Evolutionary conservation across 2,329 filamentous ascomycete species (phyloP), one percentile per base, ranked within the genome.

Genomic region (Stagonosporopsis vannaccii): DNA sequence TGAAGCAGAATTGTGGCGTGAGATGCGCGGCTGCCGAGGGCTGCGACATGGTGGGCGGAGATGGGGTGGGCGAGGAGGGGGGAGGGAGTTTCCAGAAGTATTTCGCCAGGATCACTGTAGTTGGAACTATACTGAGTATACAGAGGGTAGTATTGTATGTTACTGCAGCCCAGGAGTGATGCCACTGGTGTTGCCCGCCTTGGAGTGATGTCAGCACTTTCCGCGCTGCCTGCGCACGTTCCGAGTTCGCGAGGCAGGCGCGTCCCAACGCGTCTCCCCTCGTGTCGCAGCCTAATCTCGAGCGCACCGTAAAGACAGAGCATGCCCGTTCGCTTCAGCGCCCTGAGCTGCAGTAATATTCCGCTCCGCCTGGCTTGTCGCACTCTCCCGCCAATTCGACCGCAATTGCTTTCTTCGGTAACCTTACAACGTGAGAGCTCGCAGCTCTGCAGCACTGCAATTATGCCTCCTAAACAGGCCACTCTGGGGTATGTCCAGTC

Each of bases 401-500:
- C 58, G 26, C 49, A 51, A 49, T 53, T 52, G 28, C 53, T 58
- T 12, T 51, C 52, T 47, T 41, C 59, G 15, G 23, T 43, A 32
- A 32, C 41, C 44, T 48, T 50, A 42, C 59, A 32, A 51, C 32
- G 36, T 39, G 46, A 50, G 43, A 40, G 26, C 23, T 39, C 26
- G 30, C 52, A 36, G 41, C 40, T 25, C 17, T 43, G 52, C 44
- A 56, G 41, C 55, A 39, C 58, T n/a, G 58, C 58, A 66, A 60
- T 46, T 37, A 82, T 82, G 80, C 66, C 80, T 45, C 79, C 79
- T 19, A 92, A 91, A 75, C 92, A 96, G 79, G 87, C 90, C 69
- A 96, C 90, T 59, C 80, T 96, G 76, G 91, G 91, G 92, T 96
- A 95, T 80, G 92, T 94, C 61, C 88, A 86, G 78, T 80, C 87